Evolutionary conservation across 805 yeast species (phyloP).

Genomic region (Candida golubevii): DNA sequence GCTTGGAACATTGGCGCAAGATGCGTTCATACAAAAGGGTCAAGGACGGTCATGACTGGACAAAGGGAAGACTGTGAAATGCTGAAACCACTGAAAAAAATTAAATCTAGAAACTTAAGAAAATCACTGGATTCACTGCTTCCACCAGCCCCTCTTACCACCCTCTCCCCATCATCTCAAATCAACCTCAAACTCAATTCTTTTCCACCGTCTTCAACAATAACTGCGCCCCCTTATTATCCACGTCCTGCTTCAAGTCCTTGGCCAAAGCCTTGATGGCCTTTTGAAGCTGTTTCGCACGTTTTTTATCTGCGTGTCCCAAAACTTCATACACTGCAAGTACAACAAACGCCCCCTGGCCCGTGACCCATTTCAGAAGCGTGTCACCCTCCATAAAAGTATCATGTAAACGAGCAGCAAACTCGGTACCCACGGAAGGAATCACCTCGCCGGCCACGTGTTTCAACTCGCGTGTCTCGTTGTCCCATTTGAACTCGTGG

Average conservation of each 20-base stretch:
- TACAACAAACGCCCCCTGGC: slow-evolving; percentile 73
- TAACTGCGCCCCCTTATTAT: slow-evolving; percentile 60
- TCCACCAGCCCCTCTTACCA: too few species aligned
- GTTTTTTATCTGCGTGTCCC: slow-evolving; percentile 32
- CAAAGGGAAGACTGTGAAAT: too few species aligned
- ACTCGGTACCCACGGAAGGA: slow-evolving; percentile 52
- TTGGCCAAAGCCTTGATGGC: slow-evolving; percentile 50
- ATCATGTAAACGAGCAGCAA: slow-evolving; percentile 51
- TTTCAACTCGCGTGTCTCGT: slow-evolving; percentile 43
- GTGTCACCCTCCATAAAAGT: slow-evolving; percentile 47
- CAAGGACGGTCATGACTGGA: too few species aligned
- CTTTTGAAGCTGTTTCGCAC: slow-evolving; percentile 47
- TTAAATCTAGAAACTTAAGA: too few species aligned
- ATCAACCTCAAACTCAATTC: too few species aligned
- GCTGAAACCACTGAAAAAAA: too few species aligned
- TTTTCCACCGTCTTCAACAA: slow-evolving; percentile 21
- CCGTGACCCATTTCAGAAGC: slow-evolving; percentile 57
- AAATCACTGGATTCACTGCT: too few species aligned
- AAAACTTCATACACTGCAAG: slow-evolving; percentile 75
- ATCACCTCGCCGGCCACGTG: slow-evolving; percentile 27
- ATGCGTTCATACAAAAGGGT: too few species aligned
- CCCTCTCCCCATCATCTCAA: too few species aligned
- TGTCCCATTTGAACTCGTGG: slow-evolving; percentile 71
- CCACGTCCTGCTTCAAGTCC: slow-evolving; percentile 38
- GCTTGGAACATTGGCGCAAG: too few species aligned